Evolutionary conservation across 441 rosid species (phyloP).

Genomic region (Syzygium syzygioides): DNA sequence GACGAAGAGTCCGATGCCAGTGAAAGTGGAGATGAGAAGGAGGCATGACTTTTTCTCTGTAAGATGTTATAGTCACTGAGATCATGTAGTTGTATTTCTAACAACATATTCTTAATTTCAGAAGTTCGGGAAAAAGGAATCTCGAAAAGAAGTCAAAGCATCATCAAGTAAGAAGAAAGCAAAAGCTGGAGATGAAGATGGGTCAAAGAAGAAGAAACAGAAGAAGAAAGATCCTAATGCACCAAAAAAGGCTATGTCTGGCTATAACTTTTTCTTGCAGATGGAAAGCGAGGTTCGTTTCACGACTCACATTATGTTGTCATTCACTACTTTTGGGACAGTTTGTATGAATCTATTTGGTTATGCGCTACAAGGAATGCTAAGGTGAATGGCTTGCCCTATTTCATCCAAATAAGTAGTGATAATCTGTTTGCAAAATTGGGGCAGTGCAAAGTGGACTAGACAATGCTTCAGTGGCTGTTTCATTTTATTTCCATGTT

Average conservation of each 20-base stretch:
- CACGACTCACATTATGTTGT: background rate
- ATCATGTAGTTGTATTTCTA: background rate
- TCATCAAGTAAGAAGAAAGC: conserved; percentile 60
- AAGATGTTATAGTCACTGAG: background rate
- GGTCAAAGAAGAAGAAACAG: conserved; percentile 69
- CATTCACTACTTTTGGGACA: background rate
- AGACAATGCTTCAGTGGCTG: background rate
- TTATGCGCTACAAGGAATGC: background rate
- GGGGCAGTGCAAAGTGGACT: background rate
- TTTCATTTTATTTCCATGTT: background rate
- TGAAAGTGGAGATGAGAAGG: conserved; percentile 64
- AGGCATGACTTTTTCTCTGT: conserved; percentile 34
- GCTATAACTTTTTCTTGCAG: conserved; percentile 75
- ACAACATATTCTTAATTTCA: conserved; percentile 21
- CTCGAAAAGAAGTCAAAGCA: conserved; percentile 54
- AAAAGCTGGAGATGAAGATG: conserved; percentile 60
- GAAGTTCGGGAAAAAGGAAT: conserved; percentile 74
- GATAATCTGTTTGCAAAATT: background rate
- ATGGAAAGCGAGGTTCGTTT: conserved; percentile 78
- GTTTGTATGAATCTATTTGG: background rate
- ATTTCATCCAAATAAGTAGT: background rate
- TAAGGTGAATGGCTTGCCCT: background rate
- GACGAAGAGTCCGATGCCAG: conserved; percentile 82
- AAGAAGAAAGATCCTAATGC: conserved; percentile 98
- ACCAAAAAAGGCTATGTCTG: conserved; percentile 83